Evolutionary conservation across 148 eudicot genomes (phyloP).

Genomic region (Silene uniflora): DNA sequence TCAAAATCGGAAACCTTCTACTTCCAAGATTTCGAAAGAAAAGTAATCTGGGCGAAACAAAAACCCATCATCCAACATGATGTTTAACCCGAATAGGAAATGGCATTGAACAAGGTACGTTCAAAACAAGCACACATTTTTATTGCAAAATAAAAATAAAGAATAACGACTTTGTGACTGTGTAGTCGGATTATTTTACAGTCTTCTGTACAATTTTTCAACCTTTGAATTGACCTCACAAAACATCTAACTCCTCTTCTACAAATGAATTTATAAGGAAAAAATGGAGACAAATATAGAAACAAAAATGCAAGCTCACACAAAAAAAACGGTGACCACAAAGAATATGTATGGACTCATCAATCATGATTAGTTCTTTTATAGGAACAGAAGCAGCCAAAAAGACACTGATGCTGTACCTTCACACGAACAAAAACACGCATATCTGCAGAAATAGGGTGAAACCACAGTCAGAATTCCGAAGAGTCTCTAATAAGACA

Average conservation of each 20-base stretch:
- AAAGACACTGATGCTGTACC: constrained; percentile 63
- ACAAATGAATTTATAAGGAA: constrained; percentile 28
- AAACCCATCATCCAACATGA: no score
- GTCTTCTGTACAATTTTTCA: constrained; percentile 32
- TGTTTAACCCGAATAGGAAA: no score
- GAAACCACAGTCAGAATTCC: neutral
- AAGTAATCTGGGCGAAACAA: no score
- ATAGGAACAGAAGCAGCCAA: constrained; percentile 82
- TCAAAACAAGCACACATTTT: neutral
- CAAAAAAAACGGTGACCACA: constrained; percentile 43
- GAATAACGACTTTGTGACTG: constrained; percentile 9
- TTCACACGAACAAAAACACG: constrained; percentile 29
- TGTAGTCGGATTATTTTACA: constrained; percentile 7
- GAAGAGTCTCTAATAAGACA: no score
- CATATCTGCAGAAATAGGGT: constrained; percentile 31
- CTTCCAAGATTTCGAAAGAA: no score
- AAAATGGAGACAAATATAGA: constrained; percentile 18
- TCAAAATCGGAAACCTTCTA: no score
- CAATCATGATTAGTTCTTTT: constrained; percentile 30
- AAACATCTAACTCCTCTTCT: constrained; percentile 20
- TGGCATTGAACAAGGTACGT: no score
- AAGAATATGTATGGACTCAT: constrained; percentile 40
- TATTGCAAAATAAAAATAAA: neutral
- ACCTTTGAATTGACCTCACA: constrained; percentile 17
- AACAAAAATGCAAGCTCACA: constrained; percentile 62